phyloP scores from a whole-genome alignment of 768 basidiomycete species.

The Hygrocybe coccinea region DNA sequence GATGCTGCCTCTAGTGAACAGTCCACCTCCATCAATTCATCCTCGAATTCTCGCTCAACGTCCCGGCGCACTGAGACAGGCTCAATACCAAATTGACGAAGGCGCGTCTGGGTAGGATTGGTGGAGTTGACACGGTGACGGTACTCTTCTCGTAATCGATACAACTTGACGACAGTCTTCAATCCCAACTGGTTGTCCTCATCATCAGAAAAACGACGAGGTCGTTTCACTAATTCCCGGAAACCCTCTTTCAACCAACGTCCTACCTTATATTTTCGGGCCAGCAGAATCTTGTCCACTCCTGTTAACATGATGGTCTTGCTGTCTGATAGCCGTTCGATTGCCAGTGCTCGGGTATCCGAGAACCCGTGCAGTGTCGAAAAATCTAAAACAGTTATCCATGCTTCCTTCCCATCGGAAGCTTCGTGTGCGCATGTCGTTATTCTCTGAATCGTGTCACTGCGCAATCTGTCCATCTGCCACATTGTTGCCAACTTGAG shows the following conservation, averaged over 20 bases:
- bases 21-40: no score
- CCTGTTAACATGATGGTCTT: no score
- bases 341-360: neutral
- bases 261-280: neutral
- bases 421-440: no score
- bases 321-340: neutral
- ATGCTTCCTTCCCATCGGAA: neutral
- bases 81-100: no score
- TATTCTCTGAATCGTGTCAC: neutral
- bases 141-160: neutral
- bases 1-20: no score
- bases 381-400: neutral
- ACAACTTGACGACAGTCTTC: neutral
- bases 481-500: slow-evolving; percentile 7
- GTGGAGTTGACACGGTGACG: no score
- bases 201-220: no score
- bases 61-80: no score
- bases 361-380: neutral
- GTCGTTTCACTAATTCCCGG: no score
- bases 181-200: no score
- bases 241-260: neutral
- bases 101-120: no score
- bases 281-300: neutral
- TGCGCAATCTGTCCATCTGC: neutral
- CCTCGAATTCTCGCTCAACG: no score